Conservation (phyloP, 352 stramenopile species). For the Phytophthora multivora region DNA sequence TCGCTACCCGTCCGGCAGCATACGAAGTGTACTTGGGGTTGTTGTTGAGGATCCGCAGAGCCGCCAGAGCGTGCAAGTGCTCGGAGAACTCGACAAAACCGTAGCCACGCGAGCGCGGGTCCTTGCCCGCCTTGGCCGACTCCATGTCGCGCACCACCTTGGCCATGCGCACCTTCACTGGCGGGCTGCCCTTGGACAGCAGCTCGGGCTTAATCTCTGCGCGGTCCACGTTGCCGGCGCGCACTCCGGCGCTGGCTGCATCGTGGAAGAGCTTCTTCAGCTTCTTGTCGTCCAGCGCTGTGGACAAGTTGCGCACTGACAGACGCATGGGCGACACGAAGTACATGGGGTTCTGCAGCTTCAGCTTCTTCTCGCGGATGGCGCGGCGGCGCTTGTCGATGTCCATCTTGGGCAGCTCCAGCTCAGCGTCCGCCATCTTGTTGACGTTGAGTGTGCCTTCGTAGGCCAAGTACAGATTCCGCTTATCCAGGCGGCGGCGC, state of each 20-base stretch:
- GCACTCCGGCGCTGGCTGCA: constrained; percentile 71
- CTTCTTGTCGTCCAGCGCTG: constrained; percentile 85
- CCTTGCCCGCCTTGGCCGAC: constrained; percentile 63
- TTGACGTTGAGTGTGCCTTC: constrained; percentile 94
- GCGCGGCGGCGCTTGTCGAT: constrained; percentile 94
- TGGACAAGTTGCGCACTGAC: constrained; percentile 93
- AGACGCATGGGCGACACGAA: constrained; percentile 96
- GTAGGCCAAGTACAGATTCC: constrained; percentile 96
- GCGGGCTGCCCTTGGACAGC: constrained; percentile 38
- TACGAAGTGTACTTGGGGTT: constrained; percentile 91
- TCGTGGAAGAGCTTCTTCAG: constrained; percentile 92
- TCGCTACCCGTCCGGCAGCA: constrained; percentile 54
- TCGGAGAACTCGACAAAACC: constrained; percentile 98
- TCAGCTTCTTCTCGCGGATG: constrained; percentile 95
- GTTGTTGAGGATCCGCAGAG: constrained; percentile 97
- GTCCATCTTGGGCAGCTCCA: constrained; percentile 90
- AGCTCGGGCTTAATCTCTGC: constrained; percentile 84
- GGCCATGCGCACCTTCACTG: constrained; percentile 82
- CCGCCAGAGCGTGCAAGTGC: constrained; percentile 96
- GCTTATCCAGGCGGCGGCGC: constrained; percentile 89
- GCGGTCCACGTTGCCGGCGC: constrained; percentile 71
- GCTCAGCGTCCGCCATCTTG: constrained; percentile 88
- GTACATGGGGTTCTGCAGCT: constrained; percentile 97
- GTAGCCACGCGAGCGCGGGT: constrained; percentile 66
- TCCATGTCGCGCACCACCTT: constrained; percentile 85